Conservation (phyloP, 306 rosid species). For the Mimosa bimucronata region DNA sequence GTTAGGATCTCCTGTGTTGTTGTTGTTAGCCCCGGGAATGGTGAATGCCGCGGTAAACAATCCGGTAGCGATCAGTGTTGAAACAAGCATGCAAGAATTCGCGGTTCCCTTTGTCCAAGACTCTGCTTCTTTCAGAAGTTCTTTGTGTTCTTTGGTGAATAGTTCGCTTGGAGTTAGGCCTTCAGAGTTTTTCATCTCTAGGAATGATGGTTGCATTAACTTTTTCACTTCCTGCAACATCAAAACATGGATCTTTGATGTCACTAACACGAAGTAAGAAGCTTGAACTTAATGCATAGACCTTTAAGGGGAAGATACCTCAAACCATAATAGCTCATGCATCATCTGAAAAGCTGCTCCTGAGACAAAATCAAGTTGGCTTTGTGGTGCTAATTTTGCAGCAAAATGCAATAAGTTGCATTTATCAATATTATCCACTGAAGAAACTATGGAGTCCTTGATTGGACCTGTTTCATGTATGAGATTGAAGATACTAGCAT, state of each 20-base stretch:
- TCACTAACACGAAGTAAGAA: not conserved
- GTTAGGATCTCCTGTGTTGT: conserved; percentile 35
- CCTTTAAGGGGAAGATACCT: conserved; percentile 33
- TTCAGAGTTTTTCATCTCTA: conserved; percentile 36
- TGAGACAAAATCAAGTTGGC: conserved; percentile 36
- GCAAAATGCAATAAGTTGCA: conserved; percentile 47
- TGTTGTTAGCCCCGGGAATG: conserved; percentile 47
- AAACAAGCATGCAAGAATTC: conserved; percentile 42
- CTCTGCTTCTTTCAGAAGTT: conserved; percentile 44
- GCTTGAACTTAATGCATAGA: not conserved
- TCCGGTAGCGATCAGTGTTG: conserved; percentile 52
- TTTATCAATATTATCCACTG: conserved; percentile 24
- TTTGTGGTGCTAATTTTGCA: conserved; percentile 44
- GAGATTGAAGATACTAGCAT: conserved; percentile 34
- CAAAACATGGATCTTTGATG: not conserved
- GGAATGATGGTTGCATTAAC: conserved; percentile 31
- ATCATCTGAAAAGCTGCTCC: conserved; percentile 55
- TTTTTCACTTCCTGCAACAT: conserved; percentile 51
- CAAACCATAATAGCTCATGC: conserved; percentile 49
- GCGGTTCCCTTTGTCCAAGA: conserved; percentile 59
- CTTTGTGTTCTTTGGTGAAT: conserved; percentile 43
- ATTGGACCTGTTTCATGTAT: conserved; percentile 32
- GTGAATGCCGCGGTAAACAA: conserved; percentile 49
- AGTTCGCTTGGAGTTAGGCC: conserved; percentile 42
- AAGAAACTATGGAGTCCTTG: conserved; percentile 38